These are phyloP conservation scores for Pseudogymnoascus pannorum DNA, from an alignment of 2,329 filamentous ascomycete genomes.

Conservation along the genomic window DNA sequence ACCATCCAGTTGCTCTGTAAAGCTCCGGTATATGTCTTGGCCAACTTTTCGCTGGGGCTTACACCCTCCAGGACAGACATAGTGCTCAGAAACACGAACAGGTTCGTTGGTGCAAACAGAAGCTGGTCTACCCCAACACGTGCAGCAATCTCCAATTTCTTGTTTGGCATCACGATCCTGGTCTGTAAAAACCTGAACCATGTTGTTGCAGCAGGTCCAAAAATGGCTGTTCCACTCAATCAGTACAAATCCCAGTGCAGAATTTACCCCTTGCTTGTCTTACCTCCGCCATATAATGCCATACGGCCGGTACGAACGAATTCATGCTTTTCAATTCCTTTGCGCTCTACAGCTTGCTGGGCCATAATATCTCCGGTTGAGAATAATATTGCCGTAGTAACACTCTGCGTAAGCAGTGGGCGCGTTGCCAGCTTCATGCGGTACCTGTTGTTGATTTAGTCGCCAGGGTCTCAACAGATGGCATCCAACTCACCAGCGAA, in stretches of 20 bases:
- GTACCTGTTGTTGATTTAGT: conserved; percentile 55
- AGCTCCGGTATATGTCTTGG: conserved; percentile 50
- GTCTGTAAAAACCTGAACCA: conserved; percentile 64
- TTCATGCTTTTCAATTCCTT: conserved; percentile 70
- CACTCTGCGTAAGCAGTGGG: conserved; percentile 81
- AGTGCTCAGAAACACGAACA: conserved; percentile 57
- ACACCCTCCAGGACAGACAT: conserved; percentile 61
- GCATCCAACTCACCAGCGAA: background rate
- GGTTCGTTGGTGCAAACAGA: conserved; percentile 57
- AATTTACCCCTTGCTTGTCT: conserved; percentile 26
- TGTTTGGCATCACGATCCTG: conserved; percentile 48
- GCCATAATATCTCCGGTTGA: conserved; percentile 85
- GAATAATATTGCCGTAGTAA: conserved; percentile 88
- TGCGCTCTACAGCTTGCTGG: conserved; percentile 83
- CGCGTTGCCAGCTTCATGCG: conserved; percentile 71
- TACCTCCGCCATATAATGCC: conserved; percentile 71
- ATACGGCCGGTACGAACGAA: conserved; percentile 65
- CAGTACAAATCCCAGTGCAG: conserved; percentile 10
- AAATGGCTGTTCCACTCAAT: conserved; percentile 42
- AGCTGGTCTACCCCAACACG: conserved; percentile 59
- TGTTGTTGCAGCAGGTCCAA: conserved; percentile 62
- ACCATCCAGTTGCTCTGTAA: conserved; percentile 64
- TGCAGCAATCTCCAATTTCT: conserved; percentile 53
- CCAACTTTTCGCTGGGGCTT: conserved; percentile 52
- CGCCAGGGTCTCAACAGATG: background rate